A percentile compares a stretch with the other conserved stretches of the same genome.
phyloP scores from a whole-genome alignment of 2,329 filamentous ascomycete species.

The Venturia nashicola region DNA sequence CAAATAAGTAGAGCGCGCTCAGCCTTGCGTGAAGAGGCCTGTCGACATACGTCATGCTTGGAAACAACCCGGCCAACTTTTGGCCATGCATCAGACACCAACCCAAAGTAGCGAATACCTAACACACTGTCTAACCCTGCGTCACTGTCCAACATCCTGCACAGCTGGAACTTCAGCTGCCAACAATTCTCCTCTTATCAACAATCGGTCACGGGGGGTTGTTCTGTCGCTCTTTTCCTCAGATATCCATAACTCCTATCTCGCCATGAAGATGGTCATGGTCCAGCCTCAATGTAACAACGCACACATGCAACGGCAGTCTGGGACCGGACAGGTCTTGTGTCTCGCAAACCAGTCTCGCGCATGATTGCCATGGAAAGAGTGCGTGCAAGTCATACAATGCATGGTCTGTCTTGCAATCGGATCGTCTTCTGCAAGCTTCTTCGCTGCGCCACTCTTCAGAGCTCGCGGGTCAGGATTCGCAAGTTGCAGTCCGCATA shows the following conservation, averaged over 20 bases:
- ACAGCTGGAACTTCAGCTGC: no score
- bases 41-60: not conserved
- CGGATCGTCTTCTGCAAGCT: conserved; percentile 27
- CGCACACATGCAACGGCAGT: conserved; percentile 42
- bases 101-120: not conserved
- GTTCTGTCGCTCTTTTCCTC: no score
- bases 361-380: conserved; percentile 51
- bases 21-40: not conserved
- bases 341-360: conserved; percentile 47
- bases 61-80: not conserved
- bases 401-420: conserved; percentile 47
- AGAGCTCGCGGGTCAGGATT: conserved; percentile 40
- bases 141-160: not conserved
- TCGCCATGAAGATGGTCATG: no score
- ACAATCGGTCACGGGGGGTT: not conserved
- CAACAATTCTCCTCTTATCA: not conserved
- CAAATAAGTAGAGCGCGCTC: not conserved
- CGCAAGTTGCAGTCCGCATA: conserved; percentile 51
- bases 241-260: no score
- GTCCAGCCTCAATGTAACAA: conserved; percentile 7
- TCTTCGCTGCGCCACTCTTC: conserved; percentile 22
- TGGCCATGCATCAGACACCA: not conserved
- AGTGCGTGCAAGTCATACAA: conserved; percentile 51
- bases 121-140: no score
- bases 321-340: conserved; percentile 41